A percentile compares a stretch with the other conserved stretches of the same genome.
These are phyloP conservation scores for Trichophyton benhamiae DNA, from an alignment of 2,329 filamentous ascomycete genomes.

Conservation along the genomic window DNA sequence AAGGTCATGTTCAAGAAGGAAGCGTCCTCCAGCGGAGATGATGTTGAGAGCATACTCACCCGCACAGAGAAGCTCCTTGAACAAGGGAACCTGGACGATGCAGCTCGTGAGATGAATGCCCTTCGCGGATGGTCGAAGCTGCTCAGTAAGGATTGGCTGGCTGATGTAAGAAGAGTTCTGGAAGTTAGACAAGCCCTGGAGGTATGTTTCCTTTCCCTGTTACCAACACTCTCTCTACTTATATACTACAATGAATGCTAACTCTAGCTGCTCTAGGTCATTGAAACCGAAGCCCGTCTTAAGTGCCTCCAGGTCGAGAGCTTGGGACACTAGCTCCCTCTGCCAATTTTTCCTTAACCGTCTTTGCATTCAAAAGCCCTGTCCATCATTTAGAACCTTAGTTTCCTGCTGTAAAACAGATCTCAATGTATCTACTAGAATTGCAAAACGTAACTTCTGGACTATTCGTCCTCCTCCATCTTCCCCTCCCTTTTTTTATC, in stretches of 20 bases:
- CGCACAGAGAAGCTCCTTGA: conserved; percentile 82
- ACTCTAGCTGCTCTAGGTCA: conserved; percentile 46
- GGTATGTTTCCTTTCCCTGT: conserved; percentile 40
- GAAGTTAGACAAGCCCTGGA: conserved; percentile 95
- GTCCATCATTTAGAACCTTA: conserved; percentile 14
- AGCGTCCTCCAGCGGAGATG: conserved; percentile 66
- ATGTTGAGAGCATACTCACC: conserved; percentile 87
- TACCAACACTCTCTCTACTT: background rate
- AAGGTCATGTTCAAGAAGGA: conserved; percentile 96
- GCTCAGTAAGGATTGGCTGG: conserved; percentile 84
- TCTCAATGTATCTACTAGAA: conserved; percentile 6
- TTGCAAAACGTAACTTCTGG: background rate
- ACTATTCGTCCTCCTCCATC: background rate
- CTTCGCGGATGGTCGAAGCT: conserved; percentile 92
- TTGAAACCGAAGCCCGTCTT: conserved; percentile 77
- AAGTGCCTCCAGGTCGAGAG: conserved; percentile 76
- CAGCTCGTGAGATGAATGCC: conserved; percentile 88
- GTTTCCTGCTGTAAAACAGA: conserved; percentile 7
- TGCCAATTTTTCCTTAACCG: conserved; percentile 20
- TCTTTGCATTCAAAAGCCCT: conserved; percentile 21
- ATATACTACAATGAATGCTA: conserved; percentile 3
- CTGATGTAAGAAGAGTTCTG: conserved; percentile 78
- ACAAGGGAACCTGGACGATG: conserved; percentile 82
- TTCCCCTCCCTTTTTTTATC: background rate
- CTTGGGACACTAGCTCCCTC: background rate